These are phyloP conservation scores for Recurvomyces mirabilis DNA, from an alignment of 495 filamentous ascomycete species.

Conservation along the genomic window DNA sequence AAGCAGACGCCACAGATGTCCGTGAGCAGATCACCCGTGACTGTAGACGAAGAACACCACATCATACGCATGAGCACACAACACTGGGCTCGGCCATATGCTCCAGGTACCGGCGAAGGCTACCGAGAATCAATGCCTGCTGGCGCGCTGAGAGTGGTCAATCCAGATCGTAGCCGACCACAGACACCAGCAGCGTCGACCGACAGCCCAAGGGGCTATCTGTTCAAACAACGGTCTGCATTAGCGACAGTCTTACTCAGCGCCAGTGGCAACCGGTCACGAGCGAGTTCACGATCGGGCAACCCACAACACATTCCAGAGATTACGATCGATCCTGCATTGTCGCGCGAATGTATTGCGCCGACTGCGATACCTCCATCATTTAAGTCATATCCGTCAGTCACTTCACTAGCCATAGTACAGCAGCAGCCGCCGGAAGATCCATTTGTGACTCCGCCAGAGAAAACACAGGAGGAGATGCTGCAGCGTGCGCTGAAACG, in stretches of 20 bases:
- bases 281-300: constrained; percentile 5
- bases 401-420: constrained; percentile 3
- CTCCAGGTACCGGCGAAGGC: constrained; percentile 10
- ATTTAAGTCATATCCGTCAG: constrained; percentile 10
- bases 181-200: constrained; percentile 6
- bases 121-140: constrained; percentile 17
- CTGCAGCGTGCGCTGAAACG: too few species aligned
- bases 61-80: constrained; percentile 16
- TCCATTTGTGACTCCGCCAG: constrained; percentile 19
- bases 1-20: constrained; percentile 2
- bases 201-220: constrained; percentile 2
- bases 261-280: constrained; percentile 5
- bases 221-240: constrained; percentile 11
- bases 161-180: constrained; percentile 14
- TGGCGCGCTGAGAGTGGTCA: constrained; percentile 11
- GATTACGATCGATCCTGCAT: constrained; percentile 6
- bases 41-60: constrained; percentile 13
- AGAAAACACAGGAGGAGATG: too few species aligned
- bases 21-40: constrained; percentile 1
- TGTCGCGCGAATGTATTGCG: constrained; percentile 11
- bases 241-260: constrained; percentile 7
- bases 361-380: constrained; percentile 6
- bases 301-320: constrained; percentile 3
- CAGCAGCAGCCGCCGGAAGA: constrained; percentile 14
- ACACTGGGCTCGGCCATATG: constrained; percentile 18